These are phyloP conservation scores for Ganoderma lucidum DNA, from an alignment of 1,284 basidiomycete genomes.

Conservation along the genomic window DNA sequence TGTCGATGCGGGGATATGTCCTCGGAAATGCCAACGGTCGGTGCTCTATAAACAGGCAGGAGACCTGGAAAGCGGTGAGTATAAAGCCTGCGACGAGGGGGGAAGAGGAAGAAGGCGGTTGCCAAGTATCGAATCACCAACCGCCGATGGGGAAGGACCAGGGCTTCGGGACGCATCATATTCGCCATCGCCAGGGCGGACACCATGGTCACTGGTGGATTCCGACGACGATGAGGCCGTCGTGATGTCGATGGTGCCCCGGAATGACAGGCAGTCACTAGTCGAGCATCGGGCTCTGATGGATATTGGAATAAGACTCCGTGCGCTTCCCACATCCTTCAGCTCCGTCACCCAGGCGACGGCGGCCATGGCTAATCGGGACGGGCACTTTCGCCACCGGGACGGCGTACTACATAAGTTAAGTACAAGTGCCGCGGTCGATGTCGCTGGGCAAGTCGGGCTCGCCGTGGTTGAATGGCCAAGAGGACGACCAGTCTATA, in stretches of 20 bases:
- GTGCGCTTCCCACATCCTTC: not conserved
- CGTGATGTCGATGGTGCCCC: conserved; percentile 7
- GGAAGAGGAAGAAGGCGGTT: conserved; percentile 5
- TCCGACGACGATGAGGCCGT: not conserved
- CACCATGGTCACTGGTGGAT: not conserved
- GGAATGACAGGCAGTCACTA: not conserved
- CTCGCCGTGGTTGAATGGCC: not conserved
- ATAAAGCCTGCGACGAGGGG: not conserved
- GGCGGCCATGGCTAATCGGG: not conserved
- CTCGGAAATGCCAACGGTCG: not conserved
- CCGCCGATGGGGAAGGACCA: conserved; percentile 2
- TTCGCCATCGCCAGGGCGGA: conserved; percentile 5
- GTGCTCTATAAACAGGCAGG: not conserved
- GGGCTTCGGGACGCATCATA: not conserved
- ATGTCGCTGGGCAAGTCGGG: conserved; percentile 1
- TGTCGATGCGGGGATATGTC: not conserved
- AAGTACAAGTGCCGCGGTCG: not conserved
- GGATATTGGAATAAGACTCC: not conserved
- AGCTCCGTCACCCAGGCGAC: conserved; percentile 15
- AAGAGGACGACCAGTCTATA: too few species aligned
- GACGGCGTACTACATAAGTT: too few species aligned
- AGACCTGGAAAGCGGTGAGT: not conserved
- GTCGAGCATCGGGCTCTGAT: conserved; percentile 8
- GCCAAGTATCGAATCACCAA: not conserved
- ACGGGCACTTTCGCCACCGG: not conserved